A percentile compares a stretch with the other conserved stretches of the same genome.
Evolutionary conservation across 192 early-diverging fungal species (phyloP).

Genomic region (Diversispora epigaea): DNA sequence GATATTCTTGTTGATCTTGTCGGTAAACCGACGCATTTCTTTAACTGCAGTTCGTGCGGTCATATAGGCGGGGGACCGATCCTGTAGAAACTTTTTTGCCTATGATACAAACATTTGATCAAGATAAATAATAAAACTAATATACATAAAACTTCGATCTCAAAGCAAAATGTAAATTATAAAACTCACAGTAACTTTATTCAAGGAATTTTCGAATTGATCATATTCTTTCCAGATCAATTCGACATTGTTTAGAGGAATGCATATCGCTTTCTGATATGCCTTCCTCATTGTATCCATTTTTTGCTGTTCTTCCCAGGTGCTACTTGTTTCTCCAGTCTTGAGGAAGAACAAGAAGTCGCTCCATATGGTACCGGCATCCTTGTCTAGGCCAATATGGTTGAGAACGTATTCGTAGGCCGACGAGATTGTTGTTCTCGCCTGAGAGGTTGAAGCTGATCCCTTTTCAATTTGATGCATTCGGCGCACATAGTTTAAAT

Average conservation of each 20-base stretch:
- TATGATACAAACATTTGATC: constrained; percentile 16
- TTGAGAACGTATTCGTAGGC: constrained; percentile 88
- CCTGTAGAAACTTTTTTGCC: constrained; percentile 89
- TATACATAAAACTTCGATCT: not conserved
- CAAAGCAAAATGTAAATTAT: not conserved
- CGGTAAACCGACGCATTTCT: constrained; percentile 77
- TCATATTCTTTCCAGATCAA: constrained; percentile 92
- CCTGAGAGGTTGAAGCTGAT: constrained; percentile 51
- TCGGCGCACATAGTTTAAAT: constrained; percentile 82
- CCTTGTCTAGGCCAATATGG: constrained; percentile 85
- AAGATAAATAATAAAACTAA: not conserved
- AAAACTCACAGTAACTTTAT: constrained; percentile 70
- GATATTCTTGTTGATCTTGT: constrained; percentile 67
- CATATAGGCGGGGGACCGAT: constrained; percentile 89
- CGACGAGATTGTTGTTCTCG: constrained; percentile 69
- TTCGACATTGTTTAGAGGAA: constrained; percentile 86
- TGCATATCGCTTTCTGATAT: constrained; percentile 83
- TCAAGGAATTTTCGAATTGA: constrained; percentile 82
- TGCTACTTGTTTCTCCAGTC: constrained; percentile 66
- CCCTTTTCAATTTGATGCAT: constrained; percentile 61
- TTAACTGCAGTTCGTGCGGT: constrained; percentile 84
- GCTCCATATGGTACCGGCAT: constrained; percentile 85
- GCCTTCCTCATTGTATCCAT: constrained; percentile 80
- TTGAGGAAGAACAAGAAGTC: constrained; percentile 84
- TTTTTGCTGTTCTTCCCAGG: constrained; percentile 90